phyloP scores from a whole-genome alignment of 2,329 filamentous ascomycete genomes.

The Blumeriella jaapii region DNA sequence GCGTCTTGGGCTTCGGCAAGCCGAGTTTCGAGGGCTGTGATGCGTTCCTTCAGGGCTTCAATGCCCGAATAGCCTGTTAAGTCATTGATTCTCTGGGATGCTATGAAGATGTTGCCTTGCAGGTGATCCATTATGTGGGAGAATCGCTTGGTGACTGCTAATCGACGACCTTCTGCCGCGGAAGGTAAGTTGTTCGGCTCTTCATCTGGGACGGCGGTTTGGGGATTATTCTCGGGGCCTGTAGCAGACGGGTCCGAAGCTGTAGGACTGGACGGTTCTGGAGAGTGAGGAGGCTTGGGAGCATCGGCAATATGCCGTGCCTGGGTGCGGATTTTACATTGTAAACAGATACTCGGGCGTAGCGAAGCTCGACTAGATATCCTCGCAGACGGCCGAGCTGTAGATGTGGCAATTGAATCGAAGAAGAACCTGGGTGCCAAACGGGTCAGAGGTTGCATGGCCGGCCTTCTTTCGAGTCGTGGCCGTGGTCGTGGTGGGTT shows the following conservation, averaged over 20 bases:
- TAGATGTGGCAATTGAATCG: constrained; percentile 18
- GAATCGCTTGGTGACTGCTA: constrained; percentile 38
- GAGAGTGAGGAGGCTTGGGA: constrained; percentile 16
- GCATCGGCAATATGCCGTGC: constrained; percentile 25
- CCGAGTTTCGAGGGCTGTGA: constrained; percentile 51
- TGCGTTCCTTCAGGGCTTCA: constrained; percentile 70
- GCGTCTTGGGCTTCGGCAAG: constrained; percentile 48
- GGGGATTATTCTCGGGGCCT: constrained; percentile 2
- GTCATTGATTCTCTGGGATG: constrained; percentile 82
- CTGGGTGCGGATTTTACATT: constrained; percentile 31
- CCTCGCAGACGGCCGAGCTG: constrained; percentile 13
- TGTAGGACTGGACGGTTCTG: constrained; percentile 1
- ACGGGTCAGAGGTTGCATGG: constrained; percentile 25
- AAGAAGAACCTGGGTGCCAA: constrained; percentile 23
- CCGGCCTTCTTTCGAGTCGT: constrained; percentile 14
- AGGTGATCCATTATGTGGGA: constrained; percentile 76
- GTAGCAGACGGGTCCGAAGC: constrained; percentile 4
- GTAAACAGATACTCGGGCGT: constrained; percentile 30
- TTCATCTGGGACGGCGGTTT: constrained; percentile 5
- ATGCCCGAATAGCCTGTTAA: constrained; percentile 91
- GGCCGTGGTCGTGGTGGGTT: constrained; percentile 1
- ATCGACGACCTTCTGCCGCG: constrained; percentile 34
- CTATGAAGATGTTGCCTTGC: constrained; percentile 72
- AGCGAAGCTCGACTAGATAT: constrained; percentile 16
- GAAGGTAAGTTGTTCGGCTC: constrained; percentile 33